phyloP scores from a whole-genome alignment of 2,329 filamentous ascomycete genomes.

The Exophiala alcalophila region DNA sequence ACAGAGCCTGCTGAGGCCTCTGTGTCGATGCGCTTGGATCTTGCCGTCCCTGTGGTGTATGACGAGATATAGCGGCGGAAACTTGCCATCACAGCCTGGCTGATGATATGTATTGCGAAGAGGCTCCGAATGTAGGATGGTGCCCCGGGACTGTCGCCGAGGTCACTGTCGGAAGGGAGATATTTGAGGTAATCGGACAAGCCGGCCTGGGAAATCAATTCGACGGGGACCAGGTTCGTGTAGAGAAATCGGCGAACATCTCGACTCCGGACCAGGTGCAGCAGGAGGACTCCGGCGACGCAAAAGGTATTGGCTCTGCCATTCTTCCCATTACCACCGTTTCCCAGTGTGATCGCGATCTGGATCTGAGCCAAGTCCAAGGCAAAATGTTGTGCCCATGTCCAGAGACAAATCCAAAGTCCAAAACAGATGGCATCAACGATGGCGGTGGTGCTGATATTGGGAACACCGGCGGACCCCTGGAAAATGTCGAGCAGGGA shows the following conservation, averaged over 20 bases:
- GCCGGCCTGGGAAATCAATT: conserved; percentile 43
- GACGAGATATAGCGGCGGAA: conserved; percentile 47
- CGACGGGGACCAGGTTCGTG: conserved; percentile 44
- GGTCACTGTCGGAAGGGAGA: conserved; percentile 40
- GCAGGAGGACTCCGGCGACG: conserved; percentile 45
- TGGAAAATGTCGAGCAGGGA: conserved; percentile 91
- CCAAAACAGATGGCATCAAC: conserved; percentile 80
- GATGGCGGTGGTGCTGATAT: conserved; percentile 76
- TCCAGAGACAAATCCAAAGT: conserved; percentile 84
- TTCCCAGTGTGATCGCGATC: conserved; percentile 85
- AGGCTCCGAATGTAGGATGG: conserved; percentile 47
- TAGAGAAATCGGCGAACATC: conserved; percentile 51
- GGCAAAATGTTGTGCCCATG: conserved; percentile 80
- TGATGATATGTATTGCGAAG: conserved; percentile 49
- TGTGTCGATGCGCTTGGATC: conserved; percentile 44
- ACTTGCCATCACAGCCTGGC: conserved; percentile 48
- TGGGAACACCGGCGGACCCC: conserved; percentile 79
- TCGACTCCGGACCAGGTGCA: conserved; percentile 47
- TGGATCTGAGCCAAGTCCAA: conserved; percentile 89
- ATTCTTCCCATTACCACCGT: conserved; percentile 59
- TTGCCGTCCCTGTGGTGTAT: conserved; percentile 40
- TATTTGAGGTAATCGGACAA: conserved; percentile 44
- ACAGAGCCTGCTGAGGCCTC: conserved; percentile 45
- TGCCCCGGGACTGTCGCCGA: conserved; percentile 39
- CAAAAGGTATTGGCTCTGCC: conserved; percentile 46